Evolutionary conservation across 108 stramenopile species (phyloP), one percentile per base, ranked within the genome.

Genomic region (Pseudonitzschia pungens): DNA sequence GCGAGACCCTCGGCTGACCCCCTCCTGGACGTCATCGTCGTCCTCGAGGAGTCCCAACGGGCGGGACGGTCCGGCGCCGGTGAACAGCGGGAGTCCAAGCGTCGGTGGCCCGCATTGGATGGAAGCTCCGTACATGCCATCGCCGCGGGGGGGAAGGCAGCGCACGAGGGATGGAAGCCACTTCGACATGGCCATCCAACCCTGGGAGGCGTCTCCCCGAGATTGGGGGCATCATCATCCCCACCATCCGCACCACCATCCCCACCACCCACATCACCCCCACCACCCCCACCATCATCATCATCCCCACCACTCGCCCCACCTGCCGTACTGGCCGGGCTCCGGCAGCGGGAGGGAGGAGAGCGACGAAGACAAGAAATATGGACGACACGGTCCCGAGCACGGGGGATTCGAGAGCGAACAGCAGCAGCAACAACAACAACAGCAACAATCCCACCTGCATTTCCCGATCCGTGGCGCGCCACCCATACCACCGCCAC

Each of bases 21-120:
- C 64, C 9, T 78, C 77, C 4, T 78, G 77, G 77, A 51, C 75
- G n/a, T n/a, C n/a, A n/a, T n/a, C n/a, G n/a, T n/a, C n/a, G n/a
- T n/a, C n/a, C 0, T 43, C 65, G 0, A 40, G 77, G 66, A 78
- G 77, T 68, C 77, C 77, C 6, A 67, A 16, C 43, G 66, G 66
- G 10, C 44, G 66, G 14, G 66, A 67, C 28, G 66, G 45, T n/a
- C 77, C 71, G 8, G 65, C 74, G 62, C 50, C 51, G 44, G 68
- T 22, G 69, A 77, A 28, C 40, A 62, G 29, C n/a, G 58, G 63
- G 10, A 28, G 15, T n/a, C n/a, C n/a, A n/a, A n/a, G n/a, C n/a
- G n/a, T n/a, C n/a, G n/a, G n/a, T 27, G 48, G 41, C 1, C 21
- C 56, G 16, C 77, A 78, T 45, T 78, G 77, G 77, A 45, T 62